Evolutionary conservation across 2,329 filamentous ascomycete genomes (phyloP).

Genomic region (Orbilia quercus): DNA sequence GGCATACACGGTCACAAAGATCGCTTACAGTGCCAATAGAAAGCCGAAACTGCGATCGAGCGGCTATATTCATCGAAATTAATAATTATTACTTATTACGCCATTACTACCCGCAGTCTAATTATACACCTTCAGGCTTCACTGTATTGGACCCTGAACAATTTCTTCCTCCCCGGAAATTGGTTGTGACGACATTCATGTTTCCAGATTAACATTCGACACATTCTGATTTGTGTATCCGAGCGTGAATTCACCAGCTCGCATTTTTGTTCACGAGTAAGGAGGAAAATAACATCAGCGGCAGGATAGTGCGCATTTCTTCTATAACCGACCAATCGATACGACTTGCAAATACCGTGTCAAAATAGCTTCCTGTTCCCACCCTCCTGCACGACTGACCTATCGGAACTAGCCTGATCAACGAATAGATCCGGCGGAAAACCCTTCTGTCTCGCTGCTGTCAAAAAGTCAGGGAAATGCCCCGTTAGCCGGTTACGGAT

Average conservation of each 20-base stretch:
- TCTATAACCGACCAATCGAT: conserved; percentile 42
- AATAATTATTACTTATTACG: conserved; percentile 36
- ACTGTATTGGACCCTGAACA: conserved; percentile 41
- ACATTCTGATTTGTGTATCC: conserved; percentile 33
- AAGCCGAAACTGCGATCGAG: conserved; percentile 19
- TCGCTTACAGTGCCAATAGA: conserved; percentile 9
- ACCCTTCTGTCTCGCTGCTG: conserved; percentile 19
- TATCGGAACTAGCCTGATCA: conserved; percentile 50
- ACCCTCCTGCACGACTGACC: conserved; percentile 33
- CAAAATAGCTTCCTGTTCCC: conserved; percentile 25
- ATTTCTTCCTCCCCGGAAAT: conserved; percentile 45
- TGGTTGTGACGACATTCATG: conserved; percentile 33
- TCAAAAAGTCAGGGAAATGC: conserved; percentile 17
- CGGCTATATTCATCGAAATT: conserved; percentile 6
- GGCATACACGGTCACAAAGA: conserved; percentile 24
- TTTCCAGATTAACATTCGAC: conserved; percentile 37
- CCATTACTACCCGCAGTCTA: conserved; percentile 21
- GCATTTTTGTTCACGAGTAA: conserved; percentile 12
- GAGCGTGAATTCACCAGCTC: conserved; percentile 29
- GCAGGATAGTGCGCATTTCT: conserved; percentile 12
- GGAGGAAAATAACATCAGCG: conserved; percentile 28
- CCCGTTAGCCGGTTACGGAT: conserved; percentile 18
- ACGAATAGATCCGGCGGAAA: conserved; percentile 14
- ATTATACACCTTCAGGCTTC: conserved; percentile 14
- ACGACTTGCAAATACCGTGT: conserved; percentile 40